Evolutionary conservation across 805 yeast genomes (phyloP).

Genomic region (Kuraishia piskuri): DNA sequence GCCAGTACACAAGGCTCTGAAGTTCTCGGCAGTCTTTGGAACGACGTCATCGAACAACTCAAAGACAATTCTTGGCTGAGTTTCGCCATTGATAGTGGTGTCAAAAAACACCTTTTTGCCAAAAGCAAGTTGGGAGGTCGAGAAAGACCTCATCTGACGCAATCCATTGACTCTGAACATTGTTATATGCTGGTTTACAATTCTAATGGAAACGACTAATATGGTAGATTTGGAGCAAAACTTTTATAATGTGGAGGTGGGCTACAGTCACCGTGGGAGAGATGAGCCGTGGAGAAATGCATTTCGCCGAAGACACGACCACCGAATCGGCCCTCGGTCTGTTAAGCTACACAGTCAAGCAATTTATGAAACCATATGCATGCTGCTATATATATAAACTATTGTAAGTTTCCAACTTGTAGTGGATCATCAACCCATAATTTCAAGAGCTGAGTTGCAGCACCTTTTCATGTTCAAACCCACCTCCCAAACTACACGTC

Average conservation of each 20-base stretch:
- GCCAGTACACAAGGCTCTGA: conserved; percentile 80
- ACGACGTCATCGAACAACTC: conserved; percentile 83
- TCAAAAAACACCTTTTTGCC: conserved; percentile 52
- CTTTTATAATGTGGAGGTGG: neutral
- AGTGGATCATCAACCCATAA: too few relatives aligned
- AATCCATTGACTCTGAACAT: conserved; percentile 11
- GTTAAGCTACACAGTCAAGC: too few relatives aligned
- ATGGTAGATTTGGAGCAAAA: neutral
- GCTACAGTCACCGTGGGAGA: neutral
- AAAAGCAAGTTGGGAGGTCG: conserved; percentile 33
- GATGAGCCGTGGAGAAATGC: neutral
- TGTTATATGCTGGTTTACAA: neutral
- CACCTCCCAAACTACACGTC: neutral
- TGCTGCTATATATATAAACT: too few relatives aligned
- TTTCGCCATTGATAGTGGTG: conserved; percentile 45
- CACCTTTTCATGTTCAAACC: neutral
- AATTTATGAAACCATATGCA: too few relatives aligned
- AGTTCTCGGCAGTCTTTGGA: conserved; percentile 77
- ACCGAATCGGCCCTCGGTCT: neutral
- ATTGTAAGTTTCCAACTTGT: too few relatives aligned
- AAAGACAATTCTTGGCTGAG: conserved; percentile 56
- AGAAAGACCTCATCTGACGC: conserved; percentile 25
- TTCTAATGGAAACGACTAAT: too few relatives aligned
- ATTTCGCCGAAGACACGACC: neutral
- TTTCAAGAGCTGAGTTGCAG: neutral